Base-by-base conservation (phyloP, 2,329 filamentous ascomycete genomes). In the Remersonia thermophila region DNA sequence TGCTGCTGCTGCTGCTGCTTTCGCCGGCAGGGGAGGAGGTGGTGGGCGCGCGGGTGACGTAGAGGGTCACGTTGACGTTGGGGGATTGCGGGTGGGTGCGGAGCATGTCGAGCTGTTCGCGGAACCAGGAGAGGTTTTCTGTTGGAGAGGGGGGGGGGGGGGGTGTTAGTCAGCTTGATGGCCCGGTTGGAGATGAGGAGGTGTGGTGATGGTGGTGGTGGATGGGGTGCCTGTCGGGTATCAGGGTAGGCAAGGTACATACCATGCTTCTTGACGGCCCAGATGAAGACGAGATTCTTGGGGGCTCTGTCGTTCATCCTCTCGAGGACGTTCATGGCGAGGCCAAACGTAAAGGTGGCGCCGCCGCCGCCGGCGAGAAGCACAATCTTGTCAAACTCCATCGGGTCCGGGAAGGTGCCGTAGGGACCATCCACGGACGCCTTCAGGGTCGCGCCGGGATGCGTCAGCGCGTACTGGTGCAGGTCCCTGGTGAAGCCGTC, bases 281-380 rank as follows among this genome's bases (percentile, higher is more conserved):
- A 71, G 18, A 69, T 61, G 37, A 70, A 66, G 1, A 65, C 61
- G 28, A 70, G 54, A 26, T 53, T 51, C 40, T 60, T 58, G 15
- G 50, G 48, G 2, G 57, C 55, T 25, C 53, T 50, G 28, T 59
- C 49, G 0, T 50, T 50, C 51, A 67, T 57, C 32, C 62, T 59
- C 42, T 58, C 56, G 5, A 67, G 54, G 39, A 68, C 57, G 41
- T 67, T 63, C 7, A 62, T 51, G 2, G 61, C 64, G 26, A 69
- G 52, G 4, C 66, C 66, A 39, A 69, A 67, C 0, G 65, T 67
- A 49, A 77, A 79, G 20, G 67, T 75, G 2, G 69, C 73, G 2
- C 75, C 74, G 34, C 70, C 72, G 4, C 74, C 75, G 10, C 73
- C 74, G 3, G 71, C 70, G 27, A 78, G 60, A 28, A 78, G 55